phyloP scores from a whole-genome alignment of 257 asterid species.

The Capsicum baccatum region DNA sequence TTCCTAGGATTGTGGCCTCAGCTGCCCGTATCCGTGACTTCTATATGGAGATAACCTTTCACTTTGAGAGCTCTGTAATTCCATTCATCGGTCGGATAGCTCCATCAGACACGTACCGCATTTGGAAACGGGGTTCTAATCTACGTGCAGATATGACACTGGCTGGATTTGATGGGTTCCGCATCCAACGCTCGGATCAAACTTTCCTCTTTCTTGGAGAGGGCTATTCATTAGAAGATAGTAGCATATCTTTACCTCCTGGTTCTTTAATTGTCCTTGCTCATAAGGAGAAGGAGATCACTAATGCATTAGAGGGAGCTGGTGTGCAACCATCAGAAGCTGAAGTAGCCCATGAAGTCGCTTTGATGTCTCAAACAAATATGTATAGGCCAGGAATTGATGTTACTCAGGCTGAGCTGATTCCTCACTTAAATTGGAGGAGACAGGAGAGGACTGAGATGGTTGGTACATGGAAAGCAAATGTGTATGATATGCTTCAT shows the following conservation, averaged over 20 bases:
- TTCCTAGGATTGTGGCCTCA: slow-evolving; percentile 94
- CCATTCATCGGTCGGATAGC: slow-evolving; percentile 91
- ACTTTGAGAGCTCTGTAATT: slow-evolving; percentile 91
- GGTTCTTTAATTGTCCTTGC: slow-evolving; percentile 85
- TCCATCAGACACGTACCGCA: slow-evolving; percentile 89
- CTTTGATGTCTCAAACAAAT: slow-evolving; percentile 97
- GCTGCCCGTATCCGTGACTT: slow-evolving; percentile 87
- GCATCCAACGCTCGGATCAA: slow-evolving; percentile 88
- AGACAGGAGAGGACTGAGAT: slow-evolving; percentile 91
- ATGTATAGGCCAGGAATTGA: slow-evolving; percentile 99
- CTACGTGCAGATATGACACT: slow-evolving; percentile 92
- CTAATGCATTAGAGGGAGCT: slow-evolving; percentile 96
- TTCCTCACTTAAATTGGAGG: slow-evolving; percentile 94
- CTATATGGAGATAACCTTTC: slow-evolving; percentile 92
- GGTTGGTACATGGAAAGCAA: slow-evolving; percentile 96
- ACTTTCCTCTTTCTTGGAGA: slow-evolving; percentile 90
- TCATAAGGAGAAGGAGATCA: slow-evolving; percentile 88
- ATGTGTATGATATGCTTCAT: slow-evolving; percentile 92
- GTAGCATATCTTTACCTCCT: slow-evolving; percentile 64
- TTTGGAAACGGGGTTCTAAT: slow-evolving; percentile 94
- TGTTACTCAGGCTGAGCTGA: slow-evolving; percentile 96
- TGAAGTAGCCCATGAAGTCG: slow-evolving; percentile 97
- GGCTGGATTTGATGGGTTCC: slow-evolving; percentile 92
- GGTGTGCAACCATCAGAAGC: slow-evolving; percentile 92
- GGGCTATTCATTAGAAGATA: slow-evolving; percentile 80